These are phyloP conservation scores for Mycena albidolilacea DNA, from an alignment of 768 basidiomycete genomes.

Conservation along the genomic window DNA sequence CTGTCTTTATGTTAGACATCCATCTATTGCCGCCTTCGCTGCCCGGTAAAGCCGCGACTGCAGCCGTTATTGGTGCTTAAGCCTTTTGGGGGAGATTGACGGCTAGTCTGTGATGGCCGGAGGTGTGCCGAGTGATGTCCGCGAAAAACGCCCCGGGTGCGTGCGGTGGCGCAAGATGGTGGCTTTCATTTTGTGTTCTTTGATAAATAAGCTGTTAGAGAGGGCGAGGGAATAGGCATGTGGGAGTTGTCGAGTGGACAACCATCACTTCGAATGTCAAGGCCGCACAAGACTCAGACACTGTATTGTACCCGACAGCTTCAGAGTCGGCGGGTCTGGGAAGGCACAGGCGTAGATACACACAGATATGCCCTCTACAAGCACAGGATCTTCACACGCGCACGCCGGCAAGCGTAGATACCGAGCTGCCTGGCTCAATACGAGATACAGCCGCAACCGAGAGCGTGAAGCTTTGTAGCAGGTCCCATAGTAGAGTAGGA, in stretches of 20 bases:
- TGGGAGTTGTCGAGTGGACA: conserved; percentile 21
- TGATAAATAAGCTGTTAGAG: conserved; percentile 7
- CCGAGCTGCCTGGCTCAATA: too few species aligned
- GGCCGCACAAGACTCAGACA: not conserved
- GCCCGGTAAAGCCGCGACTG: not conserved
- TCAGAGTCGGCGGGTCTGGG: not conserved
- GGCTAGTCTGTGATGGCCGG: not conserved
- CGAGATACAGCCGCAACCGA: too few species aligned
- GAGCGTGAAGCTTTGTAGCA: too few species aligned
- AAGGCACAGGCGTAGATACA: too few species aligned
- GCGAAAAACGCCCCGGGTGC: not conserved
- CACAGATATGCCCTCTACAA: too few species aligned
- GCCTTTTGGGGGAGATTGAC: conserved; percentile 4
- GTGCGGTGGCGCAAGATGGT: conserved; percentile 21
- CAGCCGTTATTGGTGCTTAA: not conserved
- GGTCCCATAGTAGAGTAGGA: too few species aligned
- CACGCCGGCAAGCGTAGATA: too few species aligned
- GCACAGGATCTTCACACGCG: too few species aligned
- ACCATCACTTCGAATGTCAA: conserved; percentile 23
- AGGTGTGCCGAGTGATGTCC: not conserved
- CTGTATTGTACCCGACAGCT: not conserved
- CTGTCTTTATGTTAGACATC: conserved; percentile 1
- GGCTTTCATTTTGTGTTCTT: not conserved
- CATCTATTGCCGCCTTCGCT: not conserved
- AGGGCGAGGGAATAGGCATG: not conserved